These are phyloP conservation scores for Agaricales sp. DNA, from an alignment of 1,284 basidiomycete genomes.

Conservation along the genomic window DNA sequence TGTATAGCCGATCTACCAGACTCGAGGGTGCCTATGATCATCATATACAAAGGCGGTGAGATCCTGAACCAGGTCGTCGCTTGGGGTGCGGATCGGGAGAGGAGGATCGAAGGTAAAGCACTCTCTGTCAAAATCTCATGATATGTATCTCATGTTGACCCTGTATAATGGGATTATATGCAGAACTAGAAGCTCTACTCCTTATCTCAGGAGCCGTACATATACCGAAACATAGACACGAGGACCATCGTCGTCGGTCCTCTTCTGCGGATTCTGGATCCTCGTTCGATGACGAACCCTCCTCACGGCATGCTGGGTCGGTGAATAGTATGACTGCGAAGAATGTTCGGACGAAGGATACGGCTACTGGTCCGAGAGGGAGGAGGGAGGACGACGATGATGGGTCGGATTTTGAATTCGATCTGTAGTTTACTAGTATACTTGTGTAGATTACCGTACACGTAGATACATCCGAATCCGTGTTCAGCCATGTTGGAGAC, in stretches of 20 bases:
- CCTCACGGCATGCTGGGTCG: conserved; percentile 41
- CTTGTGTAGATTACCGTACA: no score
- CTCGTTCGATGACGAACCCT: conserved; percentile 28
- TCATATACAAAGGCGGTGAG: conserved; percentile 88
- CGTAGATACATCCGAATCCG: no score
- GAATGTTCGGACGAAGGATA: conserved; percentile 41
- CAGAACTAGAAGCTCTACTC: conserved; percentile 65
- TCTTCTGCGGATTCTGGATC: not conserved
- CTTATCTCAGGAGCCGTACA: conserved; percentile 52
- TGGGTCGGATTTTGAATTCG: conserved; percentile 64
- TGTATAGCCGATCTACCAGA: conserved; percentile 97
- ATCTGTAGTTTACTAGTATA: conserved; percentile 30
- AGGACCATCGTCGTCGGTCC: conserved; percentile 31
- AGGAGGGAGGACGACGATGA: conserved; percentile 19
- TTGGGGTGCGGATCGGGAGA: conserved; percentile 70
- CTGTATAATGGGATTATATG: no score
- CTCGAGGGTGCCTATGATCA: conserved; percentile 82
- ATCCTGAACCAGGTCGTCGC: conserved; percentile 81
- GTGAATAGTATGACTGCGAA: conserved; percentile 40
- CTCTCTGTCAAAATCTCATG: conserved; percentile 10
- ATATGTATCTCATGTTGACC: conserved; percentile 6
- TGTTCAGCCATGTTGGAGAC: no score
- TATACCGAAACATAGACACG: conserved; percentile 32
- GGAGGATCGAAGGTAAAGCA: conserved; percentile 76
- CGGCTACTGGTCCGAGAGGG: conserved; percentile 23